Base-by-base conservation (phyloP, 2,329 filamentous ascomycete species). In the Diaporthe australafricana region DNA sequence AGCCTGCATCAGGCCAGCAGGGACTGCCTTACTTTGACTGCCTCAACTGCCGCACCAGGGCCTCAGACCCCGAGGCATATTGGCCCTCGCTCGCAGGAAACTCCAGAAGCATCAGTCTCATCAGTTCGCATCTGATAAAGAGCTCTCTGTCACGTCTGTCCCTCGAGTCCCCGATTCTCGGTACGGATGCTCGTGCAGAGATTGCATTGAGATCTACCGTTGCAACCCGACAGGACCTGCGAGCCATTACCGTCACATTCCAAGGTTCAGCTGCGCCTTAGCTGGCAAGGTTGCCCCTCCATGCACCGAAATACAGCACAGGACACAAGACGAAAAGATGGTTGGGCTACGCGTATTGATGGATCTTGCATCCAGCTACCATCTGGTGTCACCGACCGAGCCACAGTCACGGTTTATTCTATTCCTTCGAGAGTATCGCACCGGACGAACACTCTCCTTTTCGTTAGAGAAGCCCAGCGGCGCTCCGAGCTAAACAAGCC, bases 201-300 rank as follows among this genome's bases (percentile, higher is more conserved):
- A 48, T 63, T 63, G 42, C 60, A 65, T 65, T 38, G n/a, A 65
- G 60, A 65, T 65, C 60, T 38, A 65, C 45, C 45, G 60, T 65
- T 45, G 60, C 60, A 65, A 65, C 60, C 60, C 60, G 60, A 27
- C 42, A 63, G 42, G 42, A 48, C 12, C 20, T 63, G 27, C 60
- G 60, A 48, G 60, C 60, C 22, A 22, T 48, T 42, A 63, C 30
- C 17, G 45, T 65, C 60, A 45, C 50, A 50, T 65, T 35, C 60
- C 14, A 50, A 30, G 30, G 60, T 22, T 35, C 60, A 50, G 60
- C 60, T 65, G 42, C 7, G 27, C 22, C 60, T 16, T 25, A 20
- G 20, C 20, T 20, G 8, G 30, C 60, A 50, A 17, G 27, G 40
- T n/a, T 7, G 3, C 57, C 57, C 42, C 27, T 22, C 27, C 20